Percentiles rank a stretch among this genome's conserved stretches.
phyloP scores from a whole-genome alignment of 2,329 filamentous ascomycete genomes.

The Hypoxylon rubiginosum region DNA sequence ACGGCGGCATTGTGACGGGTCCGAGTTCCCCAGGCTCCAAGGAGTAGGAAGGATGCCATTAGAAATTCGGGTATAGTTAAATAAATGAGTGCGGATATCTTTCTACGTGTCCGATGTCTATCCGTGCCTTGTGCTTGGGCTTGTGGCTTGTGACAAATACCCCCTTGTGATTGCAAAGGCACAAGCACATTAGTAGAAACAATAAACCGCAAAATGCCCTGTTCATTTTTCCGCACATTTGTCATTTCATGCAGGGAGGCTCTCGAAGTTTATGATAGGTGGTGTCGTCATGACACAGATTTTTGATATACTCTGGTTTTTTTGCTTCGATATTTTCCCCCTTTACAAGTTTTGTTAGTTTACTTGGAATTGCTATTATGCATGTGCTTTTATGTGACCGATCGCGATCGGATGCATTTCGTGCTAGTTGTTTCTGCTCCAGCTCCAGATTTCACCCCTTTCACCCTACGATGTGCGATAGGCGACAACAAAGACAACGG shows the following conservation, averaged over 20 bases:
- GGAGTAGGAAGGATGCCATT: neutral
- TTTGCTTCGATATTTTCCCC: neutral
- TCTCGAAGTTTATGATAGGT: constrained; percentile 4
- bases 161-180: constrained; percentile 24
- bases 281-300: constrained; percentile 26
- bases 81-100: neutral
- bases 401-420: constrained; percentile 13
- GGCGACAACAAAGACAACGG: constrained; percentile 3
- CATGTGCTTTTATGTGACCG: constrained; percentile 27
- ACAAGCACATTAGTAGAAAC: neutral
- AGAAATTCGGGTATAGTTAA: constrained; percentile 20
- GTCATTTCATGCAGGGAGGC: constrained; percentile 35
- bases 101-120: constrained; percentile 22
- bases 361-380: constrained; percentile 3
- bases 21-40: constrained; percentile 19
- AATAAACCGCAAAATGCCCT: constrained; percentile 6
- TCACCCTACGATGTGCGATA: constrained; percentile 24
- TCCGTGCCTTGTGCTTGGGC: constrained; percentile 24
- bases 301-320: constrained; percentile 6
- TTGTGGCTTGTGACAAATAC: constrained; percentile 23
- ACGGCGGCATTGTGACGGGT: constrained; percentile 24
- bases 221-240: constrained; percentile 26
- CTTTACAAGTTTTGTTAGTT: neutral
- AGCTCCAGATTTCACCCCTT: constrained; percentile 9
- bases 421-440: neutral